phyloP scores from a whole-genome alignment of 1,284 basidiomycete genomes.

The Pyrrhoderma noxium region DNA sequence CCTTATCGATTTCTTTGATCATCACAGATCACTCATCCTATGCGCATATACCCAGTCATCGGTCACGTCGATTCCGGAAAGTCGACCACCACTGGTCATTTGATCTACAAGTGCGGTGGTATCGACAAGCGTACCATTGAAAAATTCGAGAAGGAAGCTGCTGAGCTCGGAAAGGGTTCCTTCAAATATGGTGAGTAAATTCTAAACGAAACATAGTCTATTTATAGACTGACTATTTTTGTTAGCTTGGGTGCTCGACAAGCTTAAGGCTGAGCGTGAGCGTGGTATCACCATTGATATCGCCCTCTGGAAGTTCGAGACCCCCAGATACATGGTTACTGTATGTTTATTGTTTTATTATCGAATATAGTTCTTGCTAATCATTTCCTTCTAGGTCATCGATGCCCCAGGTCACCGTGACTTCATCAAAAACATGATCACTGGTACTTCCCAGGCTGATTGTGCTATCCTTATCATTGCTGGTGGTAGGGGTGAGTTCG shows the following conservation, averaged over 20 bases:
- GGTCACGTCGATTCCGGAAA: slow-evolving; percentile 98
- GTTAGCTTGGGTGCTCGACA: slow-evolving; percentile 98
- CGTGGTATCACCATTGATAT: slow-evolving; percentile 99
- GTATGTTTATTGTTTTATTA: slow-evolving; percentile 34
- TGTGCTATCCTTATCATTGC: slow-evolving; percentile 99
- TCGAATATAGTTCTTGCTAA: slow-evolving; percentile 20
- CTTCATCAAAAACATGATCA: slow-evolving; percentile 99
- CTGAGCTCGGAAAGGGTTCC: slow-evolving; percentile 99
- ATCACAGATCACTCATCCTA: slow-evolving; percentile 26
- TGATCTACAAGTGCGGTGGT: slow-evolving; percentile 99
- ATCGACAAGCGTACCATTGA: slow-evolving; percentile 99
- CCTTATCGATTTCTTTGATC: slow-evolving; percentile 11
- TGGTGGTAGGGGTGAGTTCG: slow-evolving; percentile 99
- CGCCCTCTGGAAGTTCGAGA: slow-evolving; percentile 99
- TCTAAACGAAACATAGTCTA: slow-evolving; percentile 14
- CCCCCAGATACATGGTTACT: slow-evolving; percentile 85
- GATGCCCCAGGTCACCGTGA: slow-evolving; percentile 99
- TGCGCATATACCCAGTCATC: slow-evolving; percentile 63
- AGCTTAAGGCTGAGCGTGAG: slow-evolving; percentile 99
- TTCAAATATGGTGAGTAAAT: slow-evolving; percentile 87
- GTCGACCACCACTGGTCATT: slow-evolving; percentile 99
- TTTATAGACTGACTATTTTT: slow-evolving; percentile 19
- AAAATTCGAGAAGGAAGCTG: slow-evolving; percentile 99
- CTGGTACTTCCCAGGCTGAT: slow-evolving; percentile 99
- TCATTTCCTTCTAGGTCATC: slow-evolving; percentile 68